A percentile compares a stretch with the other conserved stretches of the same genome.
Conservation (phyloP, 306 rosid genomes). For the Betula pendula region DNA sequence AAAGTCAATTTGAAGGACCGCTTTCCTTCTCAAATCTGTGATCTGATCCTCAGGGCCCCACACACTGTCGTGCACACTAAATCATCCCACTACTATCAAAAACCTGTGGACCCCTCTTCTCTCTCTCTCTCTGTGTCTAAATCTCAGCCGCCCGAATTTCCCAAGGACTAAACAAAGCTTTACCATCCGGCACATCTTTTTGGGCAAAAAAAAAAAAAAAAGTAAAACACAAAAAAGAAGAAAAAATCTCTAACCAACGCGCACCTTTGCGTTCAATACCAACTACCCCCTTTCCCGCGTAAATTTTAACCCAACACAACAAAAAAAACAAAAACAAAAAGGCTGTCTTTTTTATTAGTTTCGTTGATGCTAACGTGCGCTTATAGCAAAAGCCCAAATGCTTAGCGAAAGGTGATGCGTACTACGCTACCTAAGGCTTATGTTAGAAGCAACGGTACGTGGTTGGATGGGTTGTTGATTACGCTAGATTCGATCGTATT, state of each 20-base stretch:
- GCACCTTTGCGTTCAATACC: not conserved
- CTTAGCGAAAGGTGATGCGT: not conserved
- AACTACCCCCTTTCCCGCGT: not conserved
- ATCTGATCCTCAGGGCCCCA: not conserved
- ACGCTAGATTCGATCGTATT: not conserved
- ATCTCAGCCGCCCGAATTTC: not conserved
- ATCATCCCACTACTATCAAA: not conserved
- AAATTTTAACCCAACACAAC: not conserved
- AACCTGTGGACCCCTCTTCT: not conserved
- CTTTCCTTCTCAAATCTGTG: not conserved
- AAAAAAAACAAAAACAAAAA: too few species aligned
- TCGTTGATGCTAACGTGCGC: conserved; percentile 4
- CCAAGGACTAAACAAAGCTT: not conserved
- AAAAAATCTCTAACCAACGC: not conserved
- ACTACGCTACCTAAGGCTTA: conserved; percentile 4
- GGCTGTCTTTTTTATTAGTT: too few species aligned
- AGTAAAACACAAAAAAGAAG: not conserved
- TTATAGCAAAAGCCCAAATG: not conserved
- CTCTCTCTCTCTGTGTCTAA: not conserved
- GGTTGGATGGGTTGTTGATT: not conserved
- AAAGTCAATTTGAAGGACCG: not conserved
- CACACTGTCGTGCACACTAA: not conserved
- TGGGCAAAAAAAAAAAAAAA: not conserved
- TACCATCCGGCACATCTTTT: not conserved
- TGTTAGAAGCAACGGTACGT: not conserved